phyloP scores from a whole-genome alignment of 116 monocot genomes.

The Trichopus zeylanicus region DNA sequence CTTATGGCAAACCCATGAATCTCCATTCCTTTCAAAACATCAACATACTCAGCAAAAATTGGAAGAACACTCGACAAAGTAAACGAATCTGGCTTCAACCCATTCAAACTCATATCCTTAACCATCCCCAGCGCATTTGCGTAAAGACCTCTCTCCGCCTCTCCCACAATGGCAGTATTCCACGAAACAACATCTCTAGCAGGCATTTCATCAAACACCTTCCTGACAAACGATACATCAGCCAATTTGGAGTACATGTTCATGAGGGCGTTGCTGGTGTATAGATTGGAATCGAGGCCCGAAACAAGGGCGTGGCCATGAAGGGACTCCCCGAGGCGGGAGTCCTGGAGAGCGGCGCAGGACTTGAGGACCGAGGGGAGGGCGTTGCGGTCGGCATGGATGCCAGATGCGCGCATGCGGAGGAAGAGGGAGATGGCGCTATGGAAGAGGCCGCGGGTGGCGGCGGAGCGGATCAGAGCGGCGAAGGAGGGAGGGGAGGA shows the following conservation, averaged over 20 bases:
- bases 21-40: conserved; percentile 50
- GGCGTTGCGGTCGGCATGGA: conserved; percentile 11
- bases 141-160: conserved; percentile 39
- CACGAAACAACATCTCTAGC: conserved; percentile 63
- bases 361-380: conserved; percentile 73
- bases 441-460: conserved; percentile 35
- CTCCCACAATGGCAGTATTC: conserved; percentile 66
- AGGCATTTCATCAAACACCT: conserved; percentile 72
- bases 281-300: conserved; percentile 40
- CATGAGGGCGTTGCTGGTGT: conserved; percentile 58
- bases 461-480: conserved; percentile 34
- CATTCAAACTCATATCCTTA: conserved; percentile 35
- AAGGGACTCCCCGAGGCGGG: conserved; percentile 33
- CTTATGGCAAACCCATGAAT: conserved; percentile 49
- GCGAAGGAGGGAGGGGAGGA: conserved; percentile 34
- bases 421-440: conserved; percentile 34
- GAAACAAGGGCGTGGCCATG: conserved; percentile 35
- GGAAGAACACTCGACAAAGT: conserved; percentile 66
- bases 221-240: conserved; percentile 11
- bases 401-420: conserved; percentile 25
- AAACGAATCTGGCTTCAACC: conserved; percentile 67
- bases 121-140: conserved; percentile 52
- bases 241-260: conserved; percentile 61
- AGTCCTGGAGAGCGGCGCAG: conserved; percentile 25
- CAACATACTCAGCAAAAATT: conserved; percentile 61